Percentiles rank a stretch among this genome's conserved stretches.
phyloP scores from a whole-genome alignment of 139 green algal species.

The Diplosphaera chodatii region DNA sequence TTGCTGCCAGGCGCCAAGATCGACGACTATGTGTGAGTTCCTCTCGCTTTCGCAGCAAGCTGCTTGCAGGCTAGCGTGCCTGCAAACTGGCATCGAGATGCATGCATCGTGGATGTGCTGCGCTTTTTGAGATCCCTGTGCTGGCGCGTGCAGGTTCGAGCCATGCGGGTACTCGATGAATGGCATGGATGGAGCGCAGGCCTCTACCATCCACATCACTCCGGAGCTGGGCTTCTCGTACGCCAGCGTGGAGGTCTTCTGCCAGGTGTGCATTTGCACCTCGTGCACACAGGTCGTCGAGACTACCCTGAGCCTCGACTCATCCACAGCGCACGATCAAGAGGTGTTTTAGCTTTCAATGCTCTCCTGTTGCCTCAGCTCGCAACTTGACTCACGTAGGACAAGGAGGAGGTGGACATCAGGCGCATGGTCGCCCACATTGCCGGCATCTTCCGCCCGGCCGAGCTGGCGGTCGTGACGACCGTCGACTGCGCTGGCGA shows the following conservation, averaged over 20 bases:
- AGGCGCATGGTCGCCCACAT: conserved; percentile 31
- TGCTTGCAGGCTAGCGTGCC: too few species aligned
- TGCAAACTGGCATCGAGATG: too few species aligned
- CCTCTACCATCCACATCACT: conserved; percentile 97
- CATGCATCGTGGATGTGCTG: too few species aligned
- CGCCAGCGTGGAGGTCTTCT: conserved; percentile 81
- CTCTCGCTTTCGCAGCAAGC: too few species aligned
- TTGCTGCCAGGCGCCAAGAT: conserved; percentile 75
- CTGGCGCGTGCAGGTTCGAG: conserved; percentile 82
- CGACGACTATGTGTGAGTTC: conserved; percentile 82
- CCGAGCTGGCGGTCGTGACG: conserved; percentile 46
- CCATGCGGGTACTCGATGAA: conserved; percentile 99
- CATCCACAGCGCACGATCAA: too few species aligned
- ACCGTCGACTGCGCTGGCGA: conserved; percentile 24
- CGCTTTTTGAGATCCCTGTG: too few species aligned
- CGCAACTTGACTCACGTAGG: too few species aligned
- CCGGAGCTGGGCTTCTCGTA: conserved; percentile 90
- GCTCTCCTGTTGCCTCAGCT: too few species aligned
- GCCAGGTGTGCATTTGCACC: neutral
- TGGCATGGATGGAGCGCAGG: conserved; percentile 58
- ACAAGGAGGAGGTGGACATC: neutral
- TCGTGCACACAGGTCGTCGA: too few species aligned
- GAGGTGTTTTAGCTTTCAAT: too few species aligned
- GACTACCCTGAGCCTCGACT: too few species aligned
- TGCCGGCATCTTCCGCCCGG: conserved; percentile 47